Conservation (phyloP, 345 rosid species). For the Chamaenerion angustifolium region DNA sequence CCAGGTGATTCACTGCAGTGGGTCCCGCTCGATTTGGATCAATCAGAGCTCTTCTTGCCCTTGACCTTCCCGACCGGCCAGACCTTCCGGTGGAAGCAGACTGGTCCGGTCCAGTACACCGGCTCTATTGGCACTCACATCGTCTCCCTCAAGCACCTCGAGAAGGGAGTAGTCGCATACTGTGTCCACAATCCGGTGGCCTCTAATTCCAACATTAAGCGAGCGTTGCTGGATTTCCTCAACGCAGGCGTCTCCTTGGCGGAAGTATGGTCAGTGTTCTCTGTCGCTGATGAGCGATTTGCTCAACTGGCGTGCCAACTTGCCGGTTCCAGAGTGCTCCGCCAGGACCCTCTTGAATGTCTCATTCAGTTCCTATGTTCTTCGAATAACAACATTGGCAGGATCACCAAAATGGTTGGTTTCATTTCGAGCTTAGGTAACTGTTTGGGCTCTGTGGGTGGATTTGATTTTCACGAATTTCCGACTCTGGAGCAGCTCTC, state of each 20-base stretch:
- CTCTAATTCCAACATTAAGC: slow-evolving; percentile 29
- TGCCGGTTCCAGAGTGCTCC: slow-evolving; percentile 71
- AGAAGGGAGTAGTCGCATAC: slow-evolving; percentile 37
- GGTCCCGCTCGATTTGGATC: slow-evolving; percentile 47
- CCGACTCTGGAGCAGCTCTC: slow-evolving; percentile 63
- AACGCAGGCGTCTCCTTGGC: slow-evolving; percentile 40
- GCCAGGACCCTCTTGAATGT: slow-evolving; percentile 92
- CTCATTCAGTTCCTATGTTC: slow-evolving; percentile 81
- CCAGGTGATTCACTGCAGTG: slow-evolving; percentile 15
- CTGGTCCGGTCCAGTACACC: slow-evolving; percentile 53
- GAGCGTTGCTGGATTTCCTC: slow-evolving; percentile 65
- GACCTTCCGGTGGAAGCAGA: slow-evolving; percentile 90
- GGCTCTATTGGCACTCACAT: slow-evolving; percentile 70
- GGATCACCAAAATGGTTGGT: slow-evolving; percentile 90
- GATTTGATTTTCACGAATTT: slow-evolving; percentile 62
- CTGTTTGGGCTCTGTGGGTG: slow-evolving; percentile 51
- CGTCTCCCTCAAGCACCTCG: slow-evolving; percentile 53
- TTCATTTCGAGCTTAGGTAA: slow-evolving; percentile 54
- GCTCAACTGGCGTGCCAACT: slow-evolving; percentile 46
- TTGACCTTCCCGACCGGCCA: slow-evolving; percentile 94
- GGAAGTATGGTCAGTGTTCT: slow-evolving; percentile 52
- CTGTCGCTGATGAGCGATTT: slow-evolving; percentile 47
- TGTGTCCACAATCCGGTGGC: slow-evolving; percentile 35
- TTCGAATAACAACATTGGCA: slow-evolving; percentile 72
- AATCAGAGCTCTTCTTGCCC: slow-evolving; percentile 53